Evolutionary conservation across 2,329 filamentous ascomycete genomes (phyloP).

Genomic region (Colletotrichum filicis): DNA sequence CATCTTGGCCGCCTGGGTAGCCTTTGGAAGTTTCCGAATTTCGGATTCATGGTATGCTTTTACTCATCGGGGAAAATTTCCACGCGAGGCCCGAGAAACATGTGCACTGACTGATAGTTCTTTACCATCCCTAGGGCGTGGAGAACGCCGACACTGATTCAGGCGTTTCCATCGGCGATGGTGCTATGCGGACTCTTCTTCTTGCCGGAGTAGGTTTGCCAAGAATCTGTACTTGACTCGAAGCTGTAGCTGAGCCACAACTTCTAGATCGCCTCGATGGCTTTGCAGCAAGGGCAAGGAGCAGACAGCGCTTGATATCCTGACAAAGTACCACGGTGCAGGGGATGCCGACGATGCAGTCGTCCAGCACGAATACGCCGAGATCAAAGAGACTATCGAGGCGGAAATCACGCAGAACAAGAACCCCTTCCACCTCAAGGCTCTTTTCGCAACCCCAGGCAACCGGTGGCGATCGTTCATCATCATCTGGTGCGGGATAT

Average conservation of each 20-base stretch:
- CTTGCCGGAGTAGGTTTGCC: slow-evolving; percentile 25
- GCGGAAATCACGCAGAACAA: slow-evolving; percentile 49
- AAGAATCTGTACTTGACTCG: not conserved
- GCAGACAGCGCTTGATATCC: slow-evolving; percentile 60
- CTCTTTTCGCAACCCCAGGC: slow-evolving; percentile 42
- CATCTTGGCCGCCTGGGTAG: slow-evolving; percentile 51
- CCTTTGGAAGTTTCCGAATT: slow-evolving; percentile 45
- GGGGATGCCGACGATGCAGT: slow-evolving; percentile 62
- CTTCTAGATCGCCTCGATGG: slow-evolving; percentile 25
- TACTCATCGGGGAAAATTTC: not conserved
- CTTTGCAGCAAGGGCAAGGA: slow-evolving; percentile 30
- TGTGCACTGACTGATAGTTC: not conserved
- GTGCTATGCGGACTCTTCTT: slow-evolving; percentile 28
- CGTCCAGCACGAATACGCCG: slow-evolving; percentile 63
- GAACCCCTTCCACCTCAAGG: slow-evolving; percentile 37
- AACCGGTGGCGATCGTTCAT: slow-evolving; percentile 50
- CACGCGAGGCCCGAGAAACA: not conserved
- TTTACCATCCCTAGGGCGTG: slow-evolving; percentile 5
- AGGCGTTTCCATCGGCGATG: slow-evolving; percentile 27
- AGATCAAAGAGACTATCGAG: slow-evolving; percentile 49
- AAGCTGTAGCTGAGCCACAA: not conserved
- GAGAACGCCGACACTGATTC: slow-evolving; percentile 24
- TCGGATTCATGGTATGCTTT: slow-evolving; percentile 21
- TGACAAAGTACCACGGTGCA: slow-evolving; percentile 70
- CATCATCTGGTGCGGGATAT: slow-evolving; percentile 54